These are phyloP conservation scores for Volutella citrinella DNA, from an alignment of 2,329 filamentous ascomycete species.

Conservation along the genomic window DNA sequence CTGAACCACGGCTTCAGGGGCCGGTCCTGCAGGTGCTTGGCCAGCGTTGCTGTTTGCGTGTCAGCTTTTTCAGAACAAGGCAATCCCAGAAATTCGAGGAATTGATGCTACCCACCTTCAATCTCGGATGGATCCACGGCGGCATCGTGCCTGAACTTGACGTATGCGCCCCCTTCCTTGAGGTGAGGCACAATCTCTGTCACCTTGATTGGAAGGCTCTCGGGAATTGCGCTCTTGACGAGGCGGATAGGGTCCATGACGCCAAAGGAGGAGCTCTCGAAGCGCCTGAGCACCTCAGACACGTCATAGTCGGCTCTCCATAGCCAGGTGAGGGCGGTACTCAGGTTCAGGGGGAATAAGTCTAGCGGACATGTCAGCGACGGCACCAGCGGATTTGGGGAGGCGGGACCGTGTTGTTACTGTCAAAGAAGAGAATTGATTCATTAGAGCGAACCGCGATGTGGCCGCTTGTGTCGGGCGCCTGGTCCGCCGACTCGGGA, in stretches of 20 bases:
- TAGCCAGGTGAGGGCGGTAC: conserved; percentile 42
- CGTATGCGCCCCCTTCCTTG: conserved; percentile 90
- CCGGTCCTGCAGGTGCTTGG: conserved; percentile 61
- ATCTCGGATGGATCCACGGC: conserved; percentile 38
- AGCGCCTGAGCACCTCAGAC: conserved; percentile 47
- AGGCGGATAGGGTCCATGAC: conserved; percentile 51
- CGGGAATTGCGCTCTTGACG: conserved; percentile 61
- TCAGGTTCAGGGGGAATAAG: conserved; percentile 77
- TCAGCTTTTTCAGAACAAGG: too few relatives aligned
- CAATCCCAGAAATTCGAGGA: too few relatives aligned
- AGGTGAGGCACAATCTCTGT: conserved; percentile 79
- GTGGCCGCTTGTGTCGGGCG: conserved; percentile 71
- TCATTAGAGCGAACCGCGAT: conserved; percentile 75
- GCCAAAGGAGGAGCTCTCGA: conserved; percentile 49
- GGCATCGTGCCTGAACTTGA: conserved; percentile 68
- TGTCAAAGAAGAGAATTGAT: conserved; percentile 86
- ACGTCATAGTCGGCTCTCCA: conserved; percentile 50
- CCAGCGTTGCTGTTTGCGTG: conserved; percentile 48
- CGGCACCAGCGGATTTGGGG: background rate
- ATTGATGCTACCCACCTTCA: conserved; percentile 38
- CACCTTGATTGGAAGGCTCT: conserved; percentile 62
- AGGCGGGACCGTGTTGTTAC: conserved; percentile 47
- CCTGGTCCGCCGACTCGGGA: conserved; percentile 25
- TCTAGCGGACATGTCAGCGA: conserved; percentile 46
- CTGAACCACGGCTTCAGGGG: conserved; percentile 89